Conservation (phyloP, 1,284 basidiomycete species). For the Cryptococcus maquisensis region DNA sequence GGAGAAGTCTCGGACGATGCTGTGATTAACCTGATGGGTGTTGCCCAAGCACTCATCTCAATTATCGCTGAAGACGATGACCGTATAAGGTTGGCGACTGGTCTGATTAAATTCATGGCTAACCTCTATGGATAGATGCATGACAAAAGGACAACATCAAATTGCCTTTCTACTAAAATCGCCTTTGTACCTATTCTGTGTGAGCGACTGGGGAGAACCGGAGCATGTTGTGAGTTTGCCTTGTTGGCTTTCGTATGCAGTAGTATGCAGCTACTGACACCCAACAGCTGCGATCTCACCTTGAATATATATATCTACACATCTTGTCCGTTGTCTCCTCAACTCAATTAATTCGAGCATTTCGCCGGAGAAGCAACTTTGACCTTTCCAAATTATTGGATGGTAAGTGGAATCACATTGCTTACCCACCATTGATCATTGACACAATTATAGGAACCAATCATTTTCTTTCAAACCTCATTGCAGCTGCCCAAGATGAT, state of each 20-base stretch:
- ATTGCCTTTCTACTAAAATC: conserved; percentile 81
- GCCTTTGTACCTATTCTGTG: conserved; percentile 86
- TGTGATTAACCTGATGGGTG: conserved; percentile 75
- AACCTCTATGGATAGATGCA: neutral
- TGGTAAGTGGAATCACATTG: conserved; percentile 53
- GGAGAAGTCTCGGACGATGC: conserved; percentile 50
- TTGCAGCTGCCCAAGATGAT: conserved; percentile 68
- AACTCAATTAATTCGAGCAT: conserved; percentile 76
- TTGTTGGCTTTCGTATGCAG: neutral
- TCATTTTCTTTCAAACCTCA: conserved; percentile 66
- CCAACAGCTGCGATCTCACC: conserved; percentile 76
- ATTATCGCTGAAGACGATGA: conserved; percentile 76
- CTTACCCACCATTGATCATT: neutral
- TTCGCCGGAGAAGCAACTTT: conserved; percentile 83
- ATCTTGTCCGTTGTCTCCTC: conserved; percentile 84
- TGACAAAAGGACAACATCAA: conserved; percentile 58
- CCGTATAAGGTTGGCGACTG: conserved; percentile 57
- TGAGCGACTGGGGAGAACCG: conserved; percentile 87
- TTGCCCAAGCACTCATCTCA: conserved; percentile 92
- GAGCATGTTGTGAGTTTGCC: conserved; percentile 73
- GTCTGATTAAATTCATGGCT: neutral
- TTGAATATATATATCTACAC: conserved; percentile 91
- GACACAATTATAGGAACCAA: conserved; percentile 62
- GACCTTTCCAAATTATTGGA: conserved; percentile 79
- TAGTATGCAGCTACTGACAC: neutral